Conservation (phyloP, 345 rosid species). For the Arabis alpina region DNA sequence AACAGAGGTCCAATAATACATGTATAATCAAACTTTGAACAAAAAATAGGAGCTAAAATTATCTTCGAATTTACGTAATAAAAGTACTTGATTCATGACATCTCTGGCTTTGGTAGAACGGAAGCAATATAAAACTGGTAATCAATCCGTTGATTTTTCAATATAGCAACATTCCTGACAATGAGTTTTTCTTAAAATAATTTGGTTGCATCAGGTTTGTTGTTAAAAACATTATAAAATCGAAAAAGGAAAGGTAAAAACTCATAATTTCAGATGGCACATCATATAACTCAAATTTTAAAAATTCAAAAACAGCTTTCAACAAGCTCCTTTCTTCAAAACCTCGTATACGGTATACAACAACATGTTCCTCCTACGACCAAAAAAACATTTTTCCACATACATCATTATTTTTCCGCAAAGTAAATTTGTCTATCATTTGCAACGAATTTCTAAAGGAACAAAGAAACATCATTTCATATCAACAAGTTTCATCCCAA, state of each 20-base stretch:
- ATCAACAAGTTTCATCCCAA: conserved; percentile 19
- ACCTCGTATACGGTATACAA: not conserved
- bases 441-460: not conserved
- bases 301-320: conserved; percentile 21
- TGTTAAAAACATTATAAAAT: not conserved
- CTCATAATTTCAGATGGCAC: not conserved
- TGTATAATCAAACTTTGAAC: too few relatives aligned
- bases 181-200: too few relatives aligned
- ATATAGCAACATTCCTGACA: too few relatives aligned
- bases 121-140: too few relatives aligned
- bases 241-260: not conserved
- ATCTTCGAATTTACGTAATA: too few relatives aligned
- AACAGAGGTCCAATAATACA: too few relatives aligned
- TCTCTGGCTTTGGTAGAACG: too few relatives aligned
- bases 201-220: too few relatives aligned
- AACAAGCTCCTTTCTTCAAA: conserved; percentile 11
- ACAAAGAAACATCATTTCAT: conserved; percentile 4
- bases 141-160: too few relatives aligned
- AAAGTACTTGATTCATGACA: too few relatives aligned
- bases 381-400: not conserved
- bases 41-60: too few relatives aligned
- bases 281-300: not conserved
- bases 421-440: not conserved
- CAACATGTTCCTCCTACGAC: not conserved
- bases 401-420: not conserved